Conservation (phyloP, 2,329 filamentous ascomycete species). For the Cercospora beticola region DNA sequence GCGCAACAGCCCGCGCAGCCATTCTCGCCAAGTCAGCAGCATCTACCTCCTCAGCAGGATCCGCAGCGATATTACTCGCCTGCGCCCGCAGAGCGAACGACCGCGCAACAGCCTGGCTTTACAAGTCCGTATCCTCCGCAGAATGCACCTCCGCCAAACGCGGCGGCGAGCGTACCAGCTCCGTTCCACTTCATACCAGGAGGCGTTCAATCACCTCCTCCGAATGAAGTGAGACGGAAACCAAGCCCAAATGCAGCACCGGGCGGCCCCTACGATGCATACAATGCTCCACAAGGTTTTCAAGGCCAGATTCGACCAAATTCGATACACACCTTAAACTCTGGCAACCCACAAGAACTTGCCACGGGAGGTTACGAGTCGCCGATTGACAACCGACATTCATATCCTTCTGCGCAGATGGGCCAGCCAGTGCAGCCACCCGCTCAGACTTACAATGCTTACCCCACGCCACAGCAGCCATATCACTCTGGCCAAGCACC, state of each 20-base stretch:
- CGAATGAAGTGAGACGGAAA: conserved; percentile 31
- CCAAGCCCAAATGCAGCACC: conserved; percentile 31
- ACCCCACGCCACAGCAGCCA: conserved; percentile 26
- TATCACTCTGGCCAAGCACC: conserved; percentile 16
- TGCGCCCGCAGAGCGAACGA: conserved; percentile 30
- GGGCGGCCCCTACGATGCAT: conserved; percentile 37
- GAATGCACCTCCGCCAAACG: conserved; percentile 24
- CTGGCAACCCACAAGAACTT: conserved; percentile 49
- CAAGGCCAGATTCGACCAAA: conserved; percentile 42
- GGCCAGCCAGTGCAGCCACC: conserved; percentile 29
- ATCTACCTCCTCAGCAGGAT: conserved; percentile 34
- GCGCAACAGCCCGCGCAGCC: conserved; percentile 32
- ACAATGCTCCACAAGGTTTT: conserved; percentile 37
- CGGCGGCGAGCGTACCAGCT: conserved; percentile 28
- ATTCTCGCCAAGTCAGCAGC: conserved; percentile 32
- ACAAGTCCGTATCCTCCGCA: conserved; percentile 30
- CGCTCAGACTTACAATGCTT: conserved; percentile 27
- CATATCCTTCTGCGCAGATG: conserved; percentile 37
- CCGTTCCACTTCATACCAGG: conserved; percentile 42
- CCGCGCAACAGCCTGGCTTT: conserved; percentile 33
- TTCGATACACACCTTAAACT: conserved; percentile 42
- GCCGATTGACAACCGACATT: conserved; percentile 47
- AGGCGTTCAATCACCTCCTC: conserved; percentile 30
- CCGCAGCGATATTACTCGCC: conserved; percentile 42
- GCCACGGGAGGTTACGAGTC: conserved; percentile 49